A percentile compares a stretch with the other conserved stretches of the same genome.
Evolutionary conservation across 176 grass and related monocot species (phyloP).

Genomic region (Typha latifolia): DNA sequence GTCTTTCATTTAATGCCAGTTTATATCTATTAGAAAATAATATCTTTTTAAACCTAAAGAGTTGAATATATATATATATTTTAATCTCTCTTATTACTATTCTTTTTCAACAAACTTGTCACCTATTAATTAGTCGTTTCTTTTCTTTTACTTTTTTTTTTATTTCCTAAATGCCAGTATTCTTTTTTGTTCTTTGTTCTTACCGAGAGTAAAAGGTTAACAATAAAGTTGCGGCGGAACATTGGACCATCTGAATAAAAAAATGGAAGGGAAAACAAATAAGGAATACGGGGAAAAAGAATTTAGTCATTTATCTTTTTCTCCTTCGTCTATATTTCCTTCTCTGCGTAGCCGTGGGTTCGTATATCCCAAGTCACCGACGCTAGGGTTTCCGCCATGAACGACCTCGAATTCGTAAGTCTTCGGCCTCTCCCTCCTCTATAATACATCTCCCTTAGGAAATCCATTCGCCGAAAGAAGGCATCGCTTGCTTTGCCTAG

Average conservation of each 20-base stretch:
- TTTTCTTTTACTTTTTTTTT: too few species aligned
- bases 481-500: slow-evolving; percentile 10
- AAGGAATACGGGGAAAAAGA: not conserved
- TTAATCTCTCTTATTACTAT: too few species aligned
- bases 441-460: not conserved
- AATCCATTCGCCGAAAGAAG: slow-evolving; percentile 17
- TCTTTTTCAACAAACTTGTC: too few species aligned
- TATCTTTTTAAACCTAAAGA: too few species aligned
- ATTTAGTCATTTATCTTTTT: not conserved
- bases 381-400: slow-evolving; percentile 66
- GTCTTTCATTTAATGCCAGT: too few species aligned
- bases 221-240: not conserved
- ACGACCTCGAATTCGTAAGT: slow-evolving; percentile 13
- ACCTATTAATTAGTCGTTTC: too few species aligned
- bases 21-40: too few species aligned
- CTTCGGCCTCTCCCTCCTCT: not conserved
- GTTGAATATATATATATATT: too few species aligned
- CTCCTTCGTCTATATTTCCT: not conserved
- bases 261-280: not conserved
- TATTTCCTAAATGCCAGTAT: too few species aligned
- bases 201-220: not conserved
- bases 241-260: not conserved
- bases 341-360: not conserved
- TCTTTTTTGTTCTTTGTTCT: not conserved
- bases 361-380: not conserved